phyloP scores from a whole-genome alignment of 257 asterid genomes.

The Solanum dulcamara region DNA sequence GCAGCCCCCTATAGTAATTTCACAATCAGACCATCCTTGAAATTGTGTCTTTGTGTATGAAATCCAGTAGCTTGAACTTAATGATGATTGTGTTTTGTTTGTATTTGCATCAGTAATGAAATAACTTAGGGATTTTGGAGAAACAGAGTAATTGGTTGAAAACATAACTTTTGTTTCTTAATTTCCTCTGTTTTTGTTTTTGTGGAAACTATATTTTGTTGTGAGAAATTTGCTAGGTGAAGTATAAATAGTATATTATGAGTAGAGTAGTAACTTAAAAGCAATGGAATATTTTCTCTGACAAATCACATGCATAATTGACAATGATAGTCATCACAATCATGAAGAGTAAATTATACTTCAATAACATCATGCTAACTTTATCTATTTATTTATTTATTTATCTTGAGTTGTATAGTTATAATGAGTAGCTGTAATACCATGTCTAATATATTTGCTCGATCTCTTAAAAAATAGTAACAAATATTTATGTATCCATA shows the following conservation, averaged over 20 bases:
- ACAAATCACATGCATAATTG: neutral
- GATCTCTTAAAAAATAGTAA: neutral
- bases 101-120: neutral
- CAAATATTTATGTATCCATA: too few relatives aligned
- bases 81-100: neutral
- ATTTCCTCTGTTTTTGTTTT: too few relatives aligned
- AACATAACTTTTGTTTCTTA: neutral
- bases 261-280: neutral
- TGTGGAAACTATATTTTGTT: neutral
- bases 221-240: neutral
- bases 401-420: neutral
- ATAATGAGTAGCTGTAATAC: neutral
- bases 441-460: neutral
- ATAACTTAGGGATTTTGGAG: neutral
- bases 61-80: conserved; percentile 12
- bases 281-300: neutral
- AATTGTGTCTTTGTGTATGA: conserved; percentile 7
- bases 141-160: neutral
- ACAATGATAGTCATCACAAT: neutral
- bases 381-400: neutral
- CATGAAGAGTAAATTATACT: neutral
- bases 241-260: neutral
- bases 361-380: neutral
- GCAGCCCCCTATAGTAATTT: neutral
- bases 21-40: conserved; percentile 10